Evolutionary conservation across 176 grass and related monocot genomes (phyloP).

Genomic region (Phoenix dactylifera): DNA sequence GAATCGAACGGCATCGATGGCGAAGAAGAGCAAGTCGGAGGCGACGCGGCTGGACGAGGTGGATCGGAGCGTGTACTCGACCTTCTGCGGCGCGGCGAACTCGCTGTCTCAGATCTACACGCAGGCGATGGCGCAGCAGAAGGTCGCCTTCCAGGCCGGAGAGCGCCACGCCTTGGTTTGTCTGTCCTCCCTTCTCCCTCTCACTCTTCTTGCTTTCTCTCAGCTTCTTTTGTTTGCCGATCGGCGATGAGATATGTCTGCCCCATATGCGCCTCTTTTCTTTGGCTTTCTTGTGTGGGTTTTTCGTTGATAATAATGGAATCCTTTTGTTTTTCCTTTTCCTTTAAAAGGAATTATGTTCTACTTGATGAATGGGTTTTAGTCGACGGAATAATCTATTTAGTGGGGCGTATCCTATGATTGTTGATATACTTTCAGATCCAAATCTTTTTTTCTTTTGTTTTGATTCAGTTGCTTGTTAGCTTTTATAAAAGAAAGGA

Average conservation of each 20-base stretch:
- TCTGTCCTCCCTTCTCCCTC: neutral
- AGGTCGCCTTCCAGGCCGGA: conserved; percentile 31
- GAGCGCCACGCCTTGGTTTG: conserved; percentile 35
- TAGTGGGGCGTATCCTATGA: no score
- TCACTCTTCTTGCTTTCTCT: neutral
- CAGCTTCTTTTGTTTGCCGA: neutral
- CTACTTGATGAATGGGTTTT: no score
- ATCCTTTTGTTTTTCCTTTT: no score
- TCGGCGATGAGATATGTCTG: neutral
- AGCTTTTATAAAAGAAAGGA: no score
- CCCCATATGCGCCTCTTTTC: neutral
- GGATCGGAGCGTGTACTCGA: conserved; percentile 47
- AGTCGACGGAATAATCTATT: no score
- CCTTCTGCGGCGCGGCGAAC: conserved; percentile 51
- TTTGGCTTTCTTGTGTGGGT: no score
- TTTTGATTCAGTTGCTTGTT: no score
- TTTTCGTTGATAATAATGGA: no score
- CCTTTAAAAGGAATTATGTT: no score
- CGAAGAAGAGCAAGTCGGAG: conserved; percentile 40
- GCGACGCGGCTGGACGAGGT: conserved; percentile 13
- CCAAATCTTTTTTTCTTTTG: no score
- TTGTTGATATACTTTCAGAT: no score
- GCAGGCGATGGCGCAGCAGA: conserved; percentile 33
- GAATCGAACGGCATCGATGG: conserved; percentile 16
- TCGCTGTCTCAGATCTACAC: conserved; percentile 58